Conservation (phyloP, 805 yeast genomes). For the Candida maris region DNA sequence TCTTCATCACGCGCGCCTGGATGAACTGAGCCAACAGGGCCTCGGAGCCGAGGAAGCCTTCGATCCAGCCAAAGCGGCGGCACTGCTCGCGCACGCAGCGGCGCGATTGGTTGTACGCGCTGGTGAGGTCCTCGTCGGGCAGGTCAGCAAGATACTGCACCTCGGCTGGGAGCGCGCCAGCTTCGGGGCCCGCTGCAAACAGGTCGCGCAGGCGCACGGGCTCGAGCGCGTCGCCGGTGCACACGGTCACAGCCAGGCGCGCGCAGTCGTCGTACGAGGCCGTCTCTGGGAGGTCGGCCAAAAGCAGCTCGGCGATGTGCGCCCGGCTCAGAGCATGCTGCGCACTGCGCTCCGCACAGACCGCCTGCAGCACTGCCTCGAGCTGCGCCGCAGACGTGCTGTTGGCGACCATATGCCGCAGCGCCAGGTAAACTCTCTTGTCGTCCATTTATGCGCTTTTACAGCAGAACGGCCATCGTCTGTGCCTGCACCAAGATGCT, state of each 20-base stretch:
- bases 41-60: neutral
- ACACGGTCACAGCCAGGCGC: neutral
- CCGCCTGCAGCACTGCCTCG: neutral
- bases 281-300: constrained; percentile 9
- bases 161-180: constrained; percentile 3
- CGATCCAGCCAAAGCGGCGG: constrained; percentile 1
- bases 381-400: neutral
- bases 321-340: neutral
- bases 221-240: neutral
- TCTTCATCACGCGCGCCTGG: constrained; percentile 18
- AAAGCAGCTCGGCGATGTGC: constrained; percentile 2
- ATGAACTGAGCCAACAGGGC: constrained; percentile 17
- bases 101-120: neutral
- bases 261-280: neutral
- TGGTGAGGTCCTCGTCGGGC: neutral
- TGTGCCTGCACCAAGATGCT: no score
- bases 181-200: neutral
- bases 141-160: constrained; percentile 1
- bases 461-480: no score
- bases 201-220: neutral
- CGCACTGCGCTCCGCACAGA: neutral
- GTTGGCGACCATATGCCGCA: constrained; percentile 1
- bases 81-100: neutral
- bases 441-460: no score
- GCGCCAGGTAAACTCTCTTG: neutral